These are phyloP conservation scores for Penicillium tannophilum DNA, from an alignment of 495 filamentous ascomycete species.

Conservation along the genomic window DNA sequence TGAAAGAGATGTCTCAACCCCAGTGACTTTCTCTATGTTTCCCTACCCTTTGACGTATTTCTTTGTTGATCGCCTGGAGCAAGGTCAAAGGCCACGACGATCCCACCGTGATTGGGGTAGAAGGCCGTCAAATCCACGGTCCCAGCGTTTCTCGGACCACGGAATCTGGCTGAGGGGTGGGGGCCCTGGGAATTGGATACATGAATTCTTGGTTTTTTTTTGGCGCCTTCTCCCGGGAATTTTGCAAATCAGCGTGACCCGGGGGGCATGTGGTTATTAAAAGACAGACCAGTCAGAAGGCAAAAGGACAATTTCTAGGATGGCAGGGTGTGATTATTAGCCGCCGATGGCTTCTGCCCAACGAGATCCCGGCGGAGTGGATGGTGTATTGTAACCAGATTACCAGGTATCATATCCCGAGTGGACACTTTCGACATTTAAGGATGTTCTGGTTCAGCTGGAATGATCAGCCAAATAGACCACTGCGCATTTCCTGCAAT, in stretches of 20 bases:
- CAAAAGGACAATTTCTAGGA: not conserved
- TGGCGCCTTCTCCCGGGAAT: not conserved
- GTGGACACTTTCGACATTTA: not conserved
- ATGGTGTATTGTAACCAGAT: not conserved
- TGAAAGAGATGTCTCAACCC: not conserved
- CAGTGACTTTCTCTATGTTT: not conserved
- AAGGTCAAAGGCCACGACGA: slow-evolving; percentile 4
- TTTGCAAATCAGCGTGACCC: not conserved
- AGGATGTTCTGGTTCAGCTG: not conserved
- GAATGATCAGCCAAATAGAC: not conserved
- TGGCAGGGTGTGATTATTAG: not conserved
- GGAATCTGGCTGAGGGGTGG: not conserved
- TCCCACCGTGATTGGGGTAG: slow-evolving; percentile 2
- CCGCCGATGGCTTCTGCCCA: slow-evolving; percentile 2
- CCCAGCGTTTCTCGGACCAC: not conserved
- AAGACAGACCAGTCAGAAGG: slow-evolving; percentile 1
- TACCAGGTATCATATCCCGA: not conserved
- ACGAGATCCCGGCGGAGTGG: not conserved
- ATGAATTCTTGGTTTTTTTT: not conserved
- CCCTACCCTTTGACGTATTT: not conserved
- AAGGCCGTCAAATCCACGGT: slow-evolving; percentile 1
- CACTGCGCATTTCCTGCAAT: too few relatives aligned
- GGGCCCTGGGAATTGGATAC: not conserved
- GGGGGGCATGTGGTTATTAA: not conserved
- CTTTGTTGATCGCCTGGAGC: not conserved